Percentiles rank a stretch among this genome's conserved stretches.
phyloP scores from a whole-genome alignment of 495 filamentous ascomycete genomes.

The Penicillium ucsense region DNA sequence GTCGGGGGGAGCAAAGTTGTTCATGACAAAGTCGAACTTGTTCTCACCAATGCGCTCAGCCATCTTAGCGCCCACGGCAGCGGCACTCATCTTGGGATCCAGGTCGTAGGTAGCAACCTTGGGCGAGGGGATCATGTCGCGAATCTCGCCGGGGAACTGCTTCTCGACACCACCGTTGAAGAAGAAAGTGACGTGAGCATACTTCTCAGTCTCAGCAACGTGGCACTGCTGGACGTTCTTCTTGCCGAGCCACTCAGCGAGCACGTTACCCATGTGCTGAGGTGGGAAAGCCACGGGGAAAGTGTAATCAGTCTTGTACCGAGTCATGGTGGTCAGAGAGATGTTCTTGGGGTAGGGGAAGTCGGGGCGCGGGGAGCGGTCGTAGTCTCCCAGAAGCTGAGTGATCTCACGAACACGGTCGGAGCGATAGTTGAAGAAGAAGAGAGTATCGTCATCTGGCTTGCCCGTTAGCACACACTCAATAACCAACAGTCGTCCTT shows the following conservation, averaged over 20 bases:
- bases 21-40: constrained; percentile 94
- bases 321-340: constrained; percentile 92
- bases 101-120: constrained; percentile 92
- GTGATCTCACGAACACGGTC: constrained; percentile 96
- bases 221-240: constrained; percentile 85
- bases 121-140: constrained; percentile 64
- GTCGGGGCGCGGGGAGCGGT: constrained; percentile 80
- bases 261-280: constrained; percentile 91
- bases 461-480: no score
- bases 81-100: constrained; percentile 93
- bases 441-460: constrained; percentile 79
- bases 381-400: constrained; percentile 82
- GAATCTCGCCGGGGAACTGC: constrained; percentile 81
- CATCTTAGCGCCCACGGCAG: constrained; percentile 77
- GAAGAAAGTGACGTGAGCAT: constrained; percentile 98
- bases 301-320: constrained; percentile 92
- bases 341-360: constrained; percentile 93
- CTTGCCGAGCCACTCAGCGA: constrained; percentile 90
- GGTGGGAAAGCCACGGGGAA: constrained; percentile 92
- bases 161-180: constrained; percentile 99
- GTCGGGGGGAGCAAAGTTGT: constrained; percentile 98
- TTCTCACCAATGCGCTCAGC: constrained; percentile 69
- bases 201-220: constrained; percentile 97
- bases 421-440: constrained; percentile 99
- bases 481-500: no score